phyloP scores from a whole-genome alignment of 2,329 filamentous ascomycete species.

The Colletotrichum aenigma region DNA sequence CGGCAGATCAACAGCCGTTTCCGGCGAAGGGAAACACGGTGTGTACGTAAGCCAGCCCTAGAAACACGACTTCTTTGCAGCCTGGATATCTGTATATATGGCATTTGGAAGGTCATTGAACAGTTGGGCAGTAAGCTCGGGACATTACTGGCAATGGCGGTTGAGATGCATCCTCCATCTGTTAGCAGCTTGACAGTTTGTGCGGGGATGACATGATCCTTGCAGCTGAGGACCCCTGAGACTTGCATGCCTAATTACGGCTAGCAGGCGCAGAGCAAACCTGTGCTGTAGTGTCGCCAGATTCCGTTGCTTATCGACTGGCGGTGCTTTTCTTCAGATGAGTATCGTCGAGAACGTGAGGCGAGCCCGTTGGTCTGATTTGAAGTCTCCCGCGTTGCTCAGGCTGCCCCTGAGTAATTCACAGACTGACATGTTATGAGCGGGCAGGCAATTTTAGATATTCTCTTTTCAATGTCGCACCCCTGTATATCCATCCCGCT shows the following conservation, averaged over 20 bases:
- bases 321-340: not conserved
- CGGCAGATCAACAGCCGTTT: not conserved
- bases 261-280: not conserved
- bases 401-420: not conserved
- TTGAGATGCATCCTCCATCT: not conserved
- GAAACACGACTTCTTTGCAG: not conserved
- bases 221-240: not conserved
- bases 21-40: not conserved
- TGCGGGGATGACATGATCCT: not conserved
- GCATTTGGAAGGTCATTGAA: not conserved
- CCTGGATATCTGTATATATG: not conserved
- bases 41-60: not conserved
- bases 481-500: not conserved
- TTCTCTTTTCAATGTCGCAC: not conserved
- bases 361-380: not conserved
- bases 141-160: not conserved
- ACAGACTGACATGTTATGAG: not conserved
- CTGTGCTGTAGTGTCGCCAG: not conserved
- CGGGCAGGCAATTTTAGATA: not conserved
- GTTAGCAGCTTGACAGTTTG: not conserved
- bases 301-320: not conserved
- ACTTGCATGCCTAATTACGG: not conserved
- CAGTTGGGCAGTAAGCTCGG: not conserved
- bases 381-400: not conserved
- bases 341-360: not conserved